Conservation (phyloP, 176 grass and related monocot species). For the Raddia guianensis region DNA sequence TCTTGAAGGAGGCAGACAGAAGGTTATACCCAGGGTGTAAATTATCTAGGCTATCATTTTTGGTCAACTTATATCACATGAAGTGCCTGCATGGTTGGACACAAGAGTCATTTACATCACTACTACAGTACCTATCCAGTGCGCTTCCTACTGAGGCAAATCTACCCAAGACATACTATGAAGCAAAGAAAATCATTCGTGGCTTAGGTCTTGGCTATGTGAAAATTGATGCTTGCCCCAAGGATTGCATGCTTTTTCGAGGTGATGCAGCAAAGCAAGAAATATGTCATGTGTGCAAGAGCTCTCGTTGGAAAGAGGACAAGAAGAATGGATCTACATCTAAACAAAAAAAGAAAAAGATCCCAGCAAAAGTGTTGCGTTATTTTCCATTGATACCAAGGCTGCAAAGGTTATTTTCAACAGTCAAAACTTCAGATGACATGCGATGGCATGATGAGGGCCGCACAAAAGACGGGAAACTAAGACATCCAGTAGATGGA, state of each 20-base stretch:
- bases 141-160: background rate
- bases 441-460: conserved; percentile 15
- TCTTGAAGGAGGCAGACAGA: background rate
- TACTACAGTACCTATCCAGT: background rate
- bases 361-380: conserved; percentile 27
- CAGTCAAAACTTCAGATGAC: background rate
- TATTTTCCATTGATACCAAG: conserved; percentile 43
- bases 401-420: conserved; percentile 25
- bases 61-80: background rate
- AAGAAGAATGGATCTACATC: background rate
- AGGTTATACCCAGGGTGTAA: background rate
- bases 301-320: background rate
- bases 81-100: conserved; percentile 1
- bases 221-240: conserved; percentile 41
- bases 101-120: background rate
- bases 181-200: conserved; percentile 27
- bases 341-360: background rate
- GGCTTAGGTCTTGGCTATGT: too few relatives aligned
- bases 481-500: background rate
- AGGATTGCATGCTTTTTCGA: conserved; percentile 3
- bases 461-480: background rate
- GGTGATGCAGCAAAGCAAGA: background rate
- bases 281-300: background rate
- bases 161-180: conserved; percentile 9
- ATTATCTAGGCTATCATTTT: background rate